Conservation (phyloP, 106 monocot genomes). For the Dendrobium nobile region DNA sequence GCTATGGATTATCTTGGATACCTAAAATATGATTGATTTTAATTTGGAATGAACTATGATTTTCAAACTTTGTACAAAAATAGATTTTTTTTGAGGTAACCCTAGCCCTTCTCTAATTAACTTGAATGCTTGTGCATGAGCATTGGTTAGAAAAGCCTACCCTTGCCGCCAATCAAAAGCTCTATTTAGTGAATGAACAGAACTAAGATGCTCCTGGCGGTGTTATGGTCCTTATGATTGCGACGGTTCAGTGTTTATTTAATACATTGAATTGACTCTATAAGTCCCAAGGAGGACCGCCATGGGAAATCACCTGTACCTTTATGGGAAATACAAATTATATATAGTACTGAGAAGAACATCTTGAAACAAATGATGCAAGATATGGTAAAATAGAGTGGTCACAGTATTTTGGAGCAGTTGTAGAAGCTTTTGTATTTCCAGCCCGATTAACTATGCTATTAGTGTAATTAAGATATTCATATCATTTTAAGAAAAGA, state of each 20-base stretch:
- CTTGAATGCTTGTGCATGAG: too few species aligned
- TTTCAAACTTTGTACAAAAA: too few species aligned
- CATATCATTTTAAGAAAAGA: background rate
- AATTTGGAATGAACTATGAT: background rate
- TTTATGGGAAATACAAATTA: background rate
- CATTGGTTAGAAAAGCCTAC: background rate
- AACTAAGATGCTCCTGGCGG: background rate
- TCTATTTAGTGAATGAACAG: background rate
- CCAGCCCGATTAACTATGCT: background rate
- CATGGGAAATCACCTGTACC: background rate
- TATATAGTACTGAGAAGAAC: background rate
- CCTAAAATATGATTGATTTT: background rate
- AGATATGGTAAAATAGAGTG: background rate
- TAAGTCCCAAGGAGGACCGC: background rate
- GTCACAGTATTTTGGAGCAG: background rate
- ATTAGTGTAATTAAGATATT: background rate
- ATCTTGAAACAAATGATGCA: slow-evolving; percentile 1
- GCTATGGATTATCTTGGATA: background rate
- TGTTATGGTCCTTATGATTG: background rate
- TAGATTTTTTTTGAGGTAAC: too few species aligned
- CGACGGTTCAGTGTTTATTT: background rate
- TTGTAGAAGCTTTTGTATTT: background rate
- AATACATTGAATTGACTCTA: background rate
- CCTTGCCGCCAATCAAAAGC: background rate
- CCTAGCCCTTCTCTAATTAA: too few species aligned